These are phyloP conservation scores for Ruellia speciosa DNA, from an alignment of 305 asterid genomes.

Conservation along the genomic window DNA sequence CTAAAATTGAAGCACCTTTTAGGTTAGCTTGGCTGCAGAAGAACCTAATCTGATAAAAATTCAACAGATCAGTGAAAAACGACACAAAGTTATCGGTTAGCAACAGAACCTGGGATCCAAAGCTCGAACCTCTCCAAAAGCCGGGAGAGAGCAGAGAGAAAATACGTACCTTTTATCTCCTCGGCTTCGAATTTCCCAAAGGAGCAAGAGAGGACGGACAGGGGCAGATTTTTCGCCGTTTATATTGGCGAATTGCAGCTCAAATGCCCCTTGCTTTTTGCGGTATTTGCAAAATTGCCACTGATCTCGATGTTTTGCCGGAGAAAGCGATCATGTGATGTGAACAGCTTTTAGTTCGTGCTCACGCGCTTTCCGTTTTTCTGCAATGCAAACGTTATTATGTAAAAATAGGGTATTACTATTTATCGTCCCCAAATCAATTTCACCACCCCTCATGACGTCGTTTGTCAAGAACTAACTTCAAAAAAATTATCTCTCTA, in stretches of 20 bases:
- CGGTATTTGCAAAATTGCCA: constrained; percentile 21
- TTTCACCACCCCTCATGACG: too few species aligned
- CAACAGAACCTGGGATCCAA: constrained; percentile 32
- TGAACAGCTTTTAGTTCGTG: too few species aligned
- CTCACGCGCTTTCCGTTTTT: too few species aligned
- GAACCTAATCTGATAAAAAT: constrained; percentile 13
- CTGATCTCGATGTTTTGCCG: not conserved
- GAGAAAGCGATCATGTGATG: not conserved
- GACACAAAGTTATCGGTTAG: not conserved
- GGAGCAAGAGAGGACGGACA: constrained; percentile 36
- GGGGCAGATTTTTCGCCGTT: constrained; percentile 18
- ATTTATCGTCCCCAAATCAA: too few species aligned
- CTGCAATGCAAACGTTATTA: too few species aligned
- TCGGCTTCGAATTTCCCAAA: constrained; percentile 28
- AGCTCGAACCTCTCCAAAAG: constrained; percentile 19
- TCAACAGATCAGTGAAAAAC: constrained; percentile 14
- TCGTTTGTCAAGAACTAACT: too few species aligned
- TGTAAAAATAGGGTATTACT: too few species aligned
- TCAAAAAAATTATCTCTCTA: too few species aligned
- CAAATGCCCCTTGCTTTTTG: constrained; percentile 23
- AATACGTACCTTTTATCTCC: constrained; percentile 33
- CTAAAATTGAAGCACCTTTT: constrained; percentile 10
- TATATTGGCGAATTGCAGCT: constrained; percentile 4
- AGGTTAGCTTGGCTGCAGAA: constrained; percentile 4
- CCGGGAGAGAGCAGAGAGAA: constrained; percentile 31